phyloP scores from a whole-genome alignment of 2,329 filamentous ascomycete genomes.

The Coleophoma cylindrospora region DNA sequence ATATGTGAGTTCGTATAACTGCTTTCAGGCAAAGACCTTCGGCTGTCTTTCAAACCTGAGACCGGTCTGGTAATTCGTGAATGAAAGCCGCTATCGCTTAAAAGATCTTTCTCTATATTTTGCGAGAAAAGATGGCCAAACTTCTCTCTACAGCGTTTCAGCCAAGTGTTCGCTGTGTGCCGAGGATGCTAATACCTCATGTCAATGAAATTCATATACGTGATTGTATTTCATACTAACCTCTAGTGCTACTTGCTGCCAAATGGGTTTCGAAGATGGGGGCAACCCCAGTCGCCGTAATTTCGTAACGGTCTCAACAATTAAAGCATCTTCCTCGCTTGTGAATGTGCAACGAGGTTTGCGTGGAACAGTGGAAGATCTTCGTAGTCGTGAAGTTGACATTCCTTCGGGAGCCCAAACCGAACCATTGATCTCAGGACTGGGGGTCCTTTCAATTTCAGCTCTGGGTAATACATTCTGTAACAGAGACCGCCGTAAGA shows the following conservation, averaged over 20 bases:
- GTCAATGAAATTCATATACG: conserved; percentile 2
- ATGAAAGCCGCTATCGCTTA: no score
- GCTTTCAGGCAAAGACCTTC: no score
- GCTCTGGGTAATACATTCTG: conserved; percentile 11
- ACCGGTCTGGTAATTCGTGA: no score
- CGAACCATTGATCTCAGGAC: conserved; percentile 18
- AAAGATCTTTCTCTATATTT: no score
- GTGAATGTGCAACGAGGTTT: conserved; percentile 11
- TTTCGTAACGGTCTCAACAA: conserved; percentile 18
- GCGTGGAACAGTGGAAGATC: background rate
- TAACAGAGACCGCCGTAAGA: conserved; percentile 9
- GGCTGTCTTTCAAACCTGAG: no score
- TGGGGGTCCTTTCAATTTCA: conserved; percentile 17
- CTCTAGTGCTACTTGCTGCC: conserved; percentile 15
- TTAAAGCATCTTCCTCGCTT: conserved; percentile 17
- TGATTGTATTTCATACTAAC: conserved; percentile 7
- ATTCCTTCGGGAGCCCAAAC: conserved; percentile 20
- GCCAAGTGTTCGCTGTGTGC: conserved; percentile 13
- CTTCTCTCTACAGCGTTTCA: conserved; percentile 9
- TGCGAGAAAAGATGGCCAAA: conserved; percentile 8
- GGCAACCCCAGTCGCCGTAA: conserved; percentile 9
- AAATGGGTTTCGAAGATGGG: conserved; percentile 7
- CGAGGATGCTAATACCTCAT: conserved; percentile 10
- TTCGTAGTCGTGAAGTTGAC: background rate
- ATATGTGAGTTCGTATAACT: no score